phyloP scores from a whole-genome alignment of 169 alveolate genomes.

The Cryptosporidium bovis region DNA sequence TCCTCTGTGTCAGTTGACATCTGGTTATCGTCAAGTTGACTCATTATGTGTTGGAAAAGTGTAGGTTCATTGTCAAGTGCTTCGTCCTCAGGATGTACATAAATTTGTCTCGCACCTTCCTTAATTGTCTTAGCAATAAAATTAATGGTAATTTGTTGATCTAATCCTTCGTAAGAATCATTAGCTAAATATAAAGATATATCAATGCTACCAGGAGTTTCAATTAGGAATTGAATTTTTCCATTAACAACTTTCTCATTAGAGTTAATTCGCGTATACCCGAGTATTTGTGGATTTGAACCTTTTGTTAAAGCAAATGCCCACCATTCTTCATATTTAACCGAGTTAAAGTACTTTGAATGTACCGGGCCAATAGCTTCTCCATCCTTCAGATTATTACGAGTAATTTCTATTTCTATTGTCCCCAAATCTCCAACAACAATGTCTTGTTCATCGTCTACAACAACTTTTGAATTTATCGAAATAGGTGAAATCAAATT shows the following conservation, averaged over 20 bases:
- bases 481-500: slow-evolving; percentile 81
- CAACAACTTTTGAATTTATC: slow-evolving; percentile 83
- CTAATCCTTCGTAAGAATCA: slow-evolving; percentile 86
- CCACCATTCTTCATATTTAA: slow-evolving; percentile 91
- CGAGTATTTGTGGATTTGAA: slow-evolving; percentile 78
- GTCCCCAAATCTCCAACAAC: slow-evolving; percentile 90
- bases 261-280: slow-evolving; percentile 79
- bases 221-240: slow-evolving; percentile 82
- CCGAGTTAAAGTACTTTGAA: slow-evolving; percentile 88
- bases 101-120: slow-evolving; percentile 79
- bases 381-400: slow-evolving; percentile 83
- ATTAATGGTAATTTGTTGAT: slow-evolving; percentile 76
- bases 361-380: slow-evolving; percentile 90
- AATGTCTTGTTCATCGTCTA: slow-evolving; percentile 88
- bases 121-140: slow-evolving; percentile 79
- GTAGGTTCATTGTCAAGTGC: slow-evolving; percentile 88
- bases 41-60: slow-evolving; percentile 84
- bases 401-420: slow-evolving; percentile 82
- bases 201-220: slow-evolving; percentile 81
- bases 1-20: slow-evolving; percentile 86
- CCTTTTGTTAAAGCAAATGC: slow-evolving; percentile 82
- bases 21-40: slow-evolving; percentile 80
- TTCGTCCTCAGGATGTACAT: slow-evolving; percentile 87
- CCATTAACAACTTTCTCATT: slow-evolving; percentile 81
- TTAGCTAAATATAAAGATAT: slow-evolving; percentile 79